A percentile compares a stretch with the other conserved stretches of the same genome.
Evolutionary conservation across 2,329 filamentous ascomycete species (phyloP).

Genomic region (Cryphonectria nitschkei): DNA sequence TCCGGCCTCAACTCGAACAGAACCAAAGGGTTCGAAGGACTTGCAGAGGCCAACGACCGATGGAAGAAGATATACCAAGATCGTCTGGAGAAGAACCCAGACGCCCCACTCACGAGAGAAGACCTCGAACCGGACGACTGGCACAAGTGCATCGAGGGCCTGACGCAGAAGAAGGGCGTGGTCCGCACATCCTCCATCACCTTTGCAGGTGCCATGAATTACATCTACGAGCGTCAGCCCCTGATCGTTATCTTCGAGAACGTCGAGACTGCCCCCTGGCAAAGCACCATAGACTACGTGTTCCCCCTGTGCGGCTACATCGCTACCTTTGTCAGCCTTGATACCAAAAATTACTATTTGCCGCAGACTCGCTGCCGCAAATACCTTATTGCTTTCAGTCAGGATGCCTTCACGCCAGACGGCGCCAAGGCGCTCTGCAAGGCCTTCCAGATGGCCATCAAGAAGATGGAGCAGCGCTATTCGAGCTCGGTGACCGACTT

Average conservation of each 20-base stretch:
- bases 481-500: constrained; percentile 66
- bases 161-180: constrained; percentile 14
- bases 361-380: constrained; percentile 69
- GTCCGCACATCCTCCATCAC: constrained; percentile 32
- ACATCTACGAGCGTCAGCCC: constrained; percentile 51
- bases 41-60: neutral
- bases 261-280: constrained; percentile 65
- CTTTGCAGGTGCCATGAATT: constrained; percentile 33
- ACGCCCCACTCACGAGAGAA: constrained; percentile 44
- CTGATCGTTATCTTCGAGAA: constrained; percentile 74
- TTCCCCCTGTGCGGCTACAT: constrained; percentile 58
- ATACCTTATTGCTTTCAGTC: constrained; percentile 62
- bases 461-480: constrained; percentile 55
- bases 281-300: constrained; percentile 46
- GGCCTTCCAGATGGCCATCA: constrained; percentile 51
- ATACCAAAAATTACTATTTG: constrained; percentile 74
- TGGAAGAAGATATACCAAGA: constrained; percentile 53
- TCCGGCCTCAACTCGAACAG: constrained; percentile 62
- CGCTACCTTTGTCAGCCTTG: constrained; percentile 52
- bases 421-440: constrained; percentile 35
- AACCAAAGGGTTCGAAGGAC: constrained; percentile 22
- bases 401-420: constrained; percentile 37
- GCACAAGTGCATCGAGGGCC: constrained; percentile 16
- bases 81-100: constrained; percentile 46
- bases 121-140: constrained; percentile 25